These are phyloP conservation scores for Beauveria sp. DNA, from an alignment of 2,329 filamentous ascomycete species.

Conservation along the genomic window DNA sequence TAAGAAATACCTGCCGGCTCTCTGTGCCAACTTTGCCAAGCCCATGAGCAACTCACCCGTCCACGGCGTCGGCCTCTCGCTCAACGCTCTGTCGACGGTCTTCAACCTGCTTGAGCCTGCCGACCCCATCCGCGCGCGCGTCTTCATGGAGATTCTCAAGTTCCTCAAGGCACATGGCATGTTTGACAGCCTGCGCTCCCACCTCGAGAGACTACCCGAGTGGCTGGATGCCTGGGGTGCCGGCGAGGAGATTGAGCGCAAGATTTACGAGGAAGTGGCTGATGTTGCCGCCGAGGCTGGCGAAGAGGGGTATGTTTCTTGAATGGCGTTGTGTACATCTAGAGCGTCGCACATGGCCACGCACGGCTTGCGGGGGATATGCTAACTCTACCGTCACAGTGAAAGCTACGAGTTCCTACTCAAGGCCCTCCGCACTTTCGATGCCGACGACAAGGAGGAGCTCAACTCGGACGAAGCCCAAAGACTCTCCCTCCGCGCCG, in stretches of 20 bases:
- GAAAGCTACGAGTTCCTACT: conserved; percentile 61
- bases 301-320: conserved; percentile 59
- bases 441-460: conserved; percentile 46
- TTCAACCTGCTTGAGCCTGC: conserved; percentile 84
- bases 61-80: conserved; percentile 77
- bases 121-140: conserved; percentile 77
- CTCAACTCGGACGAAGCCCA: conserved; percentile 53
- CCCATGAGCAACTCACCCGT: conserved; percentile 79
- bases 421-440: conserved; percentile 54
- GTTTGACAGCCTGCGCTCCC: conserved; percentile 77
- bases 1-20: conserved; percentile 75
- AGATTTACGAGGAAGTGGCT: conserved; percentile 74
- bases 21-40: conserved; percentile 84
- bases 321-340: not conserved
- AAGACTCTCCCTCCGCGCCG: conserved; percentile 48
- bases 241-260: conserved; percentile 73
- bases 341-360: not conserved
- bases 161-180: conserved; percentile 68
- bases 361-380: not conserved
- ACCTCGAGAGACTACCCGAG: conserved; percentile 71
- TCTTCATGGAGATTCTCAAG: conserved; percentile 80
- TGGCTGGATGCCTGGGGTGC: conserved; percentile 83
- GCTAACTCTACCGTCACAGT: conserved; percentile 23
- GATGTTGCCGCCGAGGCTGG: conserved; percentile 72
- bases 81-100: conserved; percentile 86